phyloP scores from a whole-genome alignment of 208 protist species.

The Leishmania braziliensis region DNA sequence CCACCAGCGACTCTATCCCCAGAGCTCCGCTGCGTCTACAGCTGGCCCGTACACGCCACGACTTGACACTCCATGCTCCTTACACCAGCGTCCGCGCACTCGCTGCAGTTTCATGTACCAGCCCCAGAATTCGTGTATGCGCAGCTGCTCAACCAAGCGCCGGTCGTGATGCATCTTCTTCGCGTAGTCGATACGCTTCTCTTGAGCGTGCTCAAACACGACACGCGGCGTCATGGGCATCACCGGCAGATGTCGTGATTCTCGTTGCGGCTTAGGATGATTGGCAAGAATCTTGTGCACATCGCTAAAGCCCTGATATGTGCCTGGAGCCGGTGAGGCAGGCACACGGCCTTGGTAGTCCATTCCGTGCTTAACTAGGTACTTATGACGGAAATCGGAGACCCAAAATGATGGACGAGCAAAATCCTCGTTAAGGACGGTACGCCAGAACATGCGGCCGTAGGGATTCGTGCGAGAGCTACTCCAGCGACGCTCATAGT shows the following conservation, averaged over 20 bases:
- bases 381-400: conserved; percentile 90
- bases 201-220: conserved; percentile 85
- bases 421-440: conserved; percentile 78
- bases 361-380: conserved; percentile 81
- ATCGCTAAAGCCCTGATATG: conserved; percentile 89
- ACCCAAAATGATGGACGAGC: conserved; percentile 90
- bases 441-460: conserved; percentile 85
- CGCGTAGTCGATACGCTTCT: conserved; percentile 82
- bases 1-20: conserved; percentile 53
- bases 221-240: conserved; percentile 92
- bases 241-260: conserved; percentile 88
- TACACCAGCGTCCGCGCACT: conserved; percentile 89
- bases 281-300: conserved; percentile 86
- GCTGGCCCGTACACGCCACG: conserved; percentile 90
- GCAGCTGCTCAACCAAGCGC: conserved; percentile 69
- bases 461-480: conserved; percentile 86
- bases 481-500: conserved; percentile 76
- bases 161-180: conserved; percentile 83
- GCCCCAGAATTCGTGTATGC: conserved; percentile 86
- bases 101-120: conserved; percentile 94
- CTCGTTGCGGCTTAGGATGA: conserved; percentile 89
- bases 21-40: conserved; percentile 90
- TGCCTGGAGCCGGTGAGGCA: conserved; percentile 79
- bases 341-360: conserved; percentile 89
- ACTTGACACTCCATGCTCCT: conserved; percentile 87